Percentiles rank a stretch among this genome's conserved stretches.
These are phyloP conservation scores for Fraxinus pennsylvanica DNA, from an alignment of 257 asterid species.

Conservation along the genomic window DNA sequence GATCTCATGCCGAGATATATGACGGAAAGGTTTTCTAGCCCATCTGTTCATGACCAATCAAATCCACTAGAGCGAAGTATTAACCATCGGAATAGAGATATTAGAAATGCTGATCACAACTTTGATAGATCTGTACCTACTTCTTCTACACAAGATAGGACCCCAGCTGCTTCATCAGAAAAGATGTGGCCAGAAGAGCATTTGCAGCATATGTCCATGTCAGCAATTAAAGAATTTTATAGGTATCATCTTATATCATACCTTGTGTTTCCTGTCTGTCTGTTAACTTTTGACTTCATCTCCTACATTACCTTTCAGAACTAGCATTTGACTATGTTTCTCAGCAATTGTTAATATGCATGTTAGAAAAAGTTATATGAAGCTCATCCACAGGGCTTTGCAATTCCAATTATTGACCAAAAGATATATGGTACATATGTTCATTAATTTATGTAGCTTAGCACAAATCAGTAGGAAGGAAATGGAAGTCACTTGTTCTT, in stretches of 20 bases:
- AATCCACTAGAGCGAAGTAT: constrained; percentile 15
- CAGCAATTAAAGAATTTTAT: constrained; percentile 83
- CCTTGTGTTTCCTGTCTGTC: background rate
- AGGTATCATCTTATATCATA: constrained; percentile 45
- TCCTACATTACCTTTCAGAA: background rate
- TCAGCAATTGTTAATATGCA: background rate
- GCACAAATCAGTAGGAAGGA: background rate
- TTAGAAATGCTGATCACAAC: constrained; percentile 21
- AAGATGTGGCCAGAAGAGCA: constrained; percentile 57
- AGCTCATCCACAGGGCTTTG: constrained; percentile 2
- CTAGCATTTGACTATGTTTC: background rate
- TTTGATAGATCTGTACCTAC: constrained; percentile 33
- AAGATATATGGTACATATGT: background rate
- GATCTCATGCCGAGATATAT: constrained; percentile 15
- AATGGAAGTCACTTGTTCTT: background rate
- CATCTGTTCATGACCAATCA: constrained; percentile 12
- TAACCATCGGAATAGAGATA: constrained; percentile 32
- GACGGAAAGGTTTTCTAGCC: constrained; percentile 8
- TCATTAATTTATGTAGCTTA: background rate
- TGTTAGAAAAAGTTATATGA: background rate
- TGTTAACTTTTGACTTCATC: background rate
- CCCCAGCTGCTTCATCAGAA: constrained; percentile 48
- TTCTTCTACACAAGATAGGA: constrained; percentile 46
- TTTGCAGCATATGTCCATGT: constrained; percentile 60
- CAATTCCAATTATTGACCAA: background rate